Evolutionary conservation across 2,329 filamentous ascomycete species (phyloP).

Genomic region (Periconia sp.): DNA sequence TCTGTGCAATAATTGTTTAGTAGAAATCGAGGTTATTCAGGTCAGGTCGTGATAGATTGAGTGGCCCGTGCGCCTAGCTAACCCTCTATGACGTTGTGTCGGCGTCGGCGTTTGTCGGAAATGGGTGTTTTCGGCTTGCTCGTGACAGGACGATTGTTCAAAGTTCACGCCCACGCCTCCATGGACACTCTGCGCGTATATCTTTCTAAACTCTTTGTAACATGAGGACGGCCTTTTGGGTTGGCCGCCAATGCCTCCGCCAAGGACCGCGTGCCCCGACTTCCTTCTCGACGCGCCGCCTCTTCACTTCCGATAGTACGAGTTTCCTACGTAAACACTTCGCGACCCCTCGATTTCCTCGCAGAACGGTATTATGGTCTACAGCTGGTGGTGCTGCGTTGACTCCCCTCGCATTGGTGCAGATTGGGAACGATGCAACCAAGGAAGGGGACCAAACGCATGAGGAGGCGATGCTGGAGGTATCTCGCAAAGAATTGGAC

Average conservation of each 20-base stretch:
- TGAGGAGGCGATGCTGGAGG: constrained; percentile 84
- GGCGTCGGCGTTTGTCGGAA: not conserved
- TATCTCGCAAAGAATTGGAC: constrained; percentile 74
- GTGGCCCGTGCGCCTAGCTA: constrained; percentile 1
- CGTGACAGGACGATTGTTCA: constrained; percentile 1
- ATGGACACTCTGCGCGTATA: constrained; percentile 29
- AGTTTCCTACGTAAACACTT: constrained; percentile 34
- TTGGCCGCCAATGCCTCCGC: constrained; percentile 54
- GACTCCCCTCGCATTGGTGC: constrained; percentile 61
- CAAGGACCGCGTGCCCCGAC: constrained; percentile 37
- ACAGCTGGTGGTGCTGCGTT: constrained; percentile 42
- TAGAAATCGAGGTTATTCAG: not conserved
- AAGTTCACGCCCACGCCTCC: constrained; percentile 6
- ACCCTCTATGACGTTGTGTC: constrained; percentile 10
- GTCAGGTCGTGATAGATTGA: not conserved
- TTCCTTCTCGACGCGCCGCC: constrained; percentile 25
- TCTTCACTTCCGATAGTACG: constrained; percentile 26
- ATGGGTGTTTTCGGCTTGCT: constrained; percentile 4
- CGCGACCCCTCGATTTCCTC: constrained; percentile 37
- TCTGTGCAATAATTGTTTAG: not conserved
- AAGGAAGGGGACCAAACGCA: constrained; percentile 62
- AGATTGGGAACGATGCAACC: constrained; percentile 55
- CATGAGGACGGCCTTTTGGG: constrained; percentile 54
- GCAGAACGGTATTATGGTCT: constrained; percentile 35
- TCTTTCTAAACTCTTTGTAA: constrained; percentile 26